These are phyloP conservation scores for Jamesozyma lodderae DNA, from an alignment of 805 yeast species.

Conservation along the genomic window DNA sequence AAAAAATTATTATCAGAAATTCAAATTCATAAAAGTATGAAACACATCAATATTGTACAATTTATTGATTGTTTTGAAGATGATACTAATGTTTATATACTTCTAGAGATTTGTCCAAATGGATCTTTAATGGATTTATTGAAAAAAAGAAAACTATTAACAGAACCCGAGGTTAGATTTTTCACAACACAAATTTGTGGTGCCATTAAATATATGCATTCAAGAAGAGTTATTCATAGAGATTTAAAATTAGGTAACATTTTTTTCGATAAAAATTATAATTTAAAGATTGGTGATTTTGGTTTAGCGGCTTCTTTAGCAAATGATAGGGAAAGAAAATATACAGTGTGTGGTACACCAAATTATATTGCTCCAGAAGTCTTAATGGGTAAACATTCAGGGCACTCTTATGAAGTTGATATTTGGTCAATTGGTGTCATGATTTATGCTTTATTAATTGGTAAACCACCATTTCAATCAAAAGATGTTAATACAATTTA, in stretches of 20 bases:
- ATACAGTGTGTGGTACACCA: constrained; percentile 97
- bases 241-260: constrained; percentile 94
- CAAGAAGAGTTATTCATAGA: constrained; percentile 87
- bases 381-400: constrained; percentile 73
- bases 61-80: constrained; percentile 97
- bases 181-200: constrained; percentile 90
- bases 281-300: constrained; percentile 92
- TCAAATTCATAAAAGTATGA: constrained; percentile 84
- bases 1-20: constrained; percentile 80
- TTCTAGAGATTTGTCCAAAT: constrained; percentile 90
- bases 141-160: constrained; percentile 70
- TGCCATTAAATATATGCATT: constrained; percentile 87
- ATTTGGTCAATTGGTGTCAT: constrained; percentile 97
- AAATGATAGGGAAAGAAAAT: constrained; percentile 61
- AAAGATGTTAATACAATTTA: constrained; percentile 88
- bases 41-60: constrained; percentile 83
- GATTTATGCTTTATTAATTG: constrained; percentile 84
- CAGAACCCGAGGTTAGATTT: constrained; percentile 86
- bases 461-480: constrained; percentile 97
- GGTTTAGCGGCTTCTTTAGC: constrained; percentile 95
- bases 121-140: constrained; percentile 90
- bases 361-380: constrained; percentile 98
- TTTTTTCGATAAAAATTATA: constrained; percentile 88
- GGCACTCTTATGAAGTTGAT: constrained; percentile 92
- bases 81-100: constrained; percentile 83